Evolutionary conservation across 257 asterid species (phyloP).

Genomic region (Leptodermis oblonga): DNA sequence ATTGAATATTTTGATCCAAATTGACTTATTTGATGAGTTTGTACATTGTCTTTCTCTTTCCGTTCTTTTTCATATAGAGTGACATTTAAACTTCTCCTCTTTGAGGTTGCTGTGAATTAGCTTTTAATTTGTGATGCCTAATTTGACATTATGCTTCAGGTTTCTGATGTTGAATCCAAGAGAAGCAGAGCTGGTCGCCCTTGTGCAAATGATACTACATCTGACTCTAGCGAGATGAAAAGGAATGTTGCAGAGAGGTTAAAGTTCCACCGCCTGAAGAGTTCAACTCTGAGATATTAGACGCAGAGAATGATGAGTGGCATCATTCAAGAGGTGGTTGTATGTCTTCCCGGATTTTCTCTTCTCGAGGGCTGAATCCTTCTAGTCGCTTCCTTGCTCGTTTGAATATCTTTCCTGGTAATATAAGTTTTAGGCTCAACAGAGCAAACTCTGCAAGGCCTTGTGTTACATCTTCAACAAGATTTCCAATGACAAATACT

Average conservation of each 20-base stretch:
- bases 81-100: background rate
- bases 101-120: background rate
- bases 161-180: conserved; percentile 37
- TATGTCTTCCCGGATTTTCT: conserved; percentile 41
- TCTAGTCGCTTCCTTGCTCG: conserved; percentile 65
- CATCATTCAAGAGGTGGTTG: conserved; percentile 45
- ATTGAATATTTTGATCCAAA: background rate
- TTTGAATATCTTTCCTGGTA: conserved; percentile 64
- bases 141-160: conserved; percentile 35
- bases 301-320: conserved; percentile 45
- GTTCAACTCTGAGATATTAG: conserved; percentile 26
- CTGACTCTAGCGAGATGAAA: conserved; percentile 38
- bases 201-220: conserved; percentile 28
- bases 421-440: conserved; percentile 62
- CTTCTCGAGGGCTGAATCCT: conserved; percentile 51
- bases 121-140: background rate
- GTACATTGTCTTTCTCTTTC: background rate
- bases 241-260: conserved; percentile 35
- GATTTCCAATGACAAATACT: conserved; percentile 38
- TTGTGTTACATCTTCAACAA: conserved; percentile 45
- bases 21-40: background rate
- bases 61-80: background rate
- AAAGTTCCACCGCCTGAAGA: conserved; percentile 41
- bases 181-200: conserved; percentile 30
- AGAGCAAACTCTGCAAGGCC: conserved; percentile 56